Evolutionary conservation across 441 rosid species (phyloP).

Genomic region (Erodium moschatum): DNA sequence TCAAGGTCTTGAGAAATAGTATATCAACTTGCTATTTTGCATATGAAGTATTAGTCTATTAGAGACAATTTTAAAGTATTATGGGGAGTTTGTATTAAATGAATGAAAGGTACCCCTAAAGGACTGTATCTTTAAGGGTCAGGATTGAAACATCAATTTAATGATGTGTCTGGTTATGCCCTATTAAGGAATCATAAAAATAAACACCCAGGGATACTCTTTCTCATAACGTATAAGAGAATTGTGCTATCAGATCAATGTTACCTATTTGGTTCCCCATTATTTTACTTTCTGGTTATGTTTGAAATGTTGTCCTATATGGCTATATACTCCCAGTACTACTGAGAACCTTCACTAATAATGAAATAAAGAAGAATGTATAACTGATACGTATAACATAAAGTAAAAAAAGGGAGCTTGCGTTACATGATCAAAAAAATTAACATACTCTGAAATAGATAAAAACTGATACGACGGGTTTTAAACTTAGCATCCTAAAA

Average conservation of each 20-base stretch:
- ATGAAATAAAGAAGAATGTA: background rate
- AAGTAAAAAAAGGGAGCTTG: background rate
- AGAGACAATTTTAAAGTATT: no score
- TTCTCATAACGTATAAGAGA: background rate
- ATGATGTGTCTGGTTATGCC: background rate
- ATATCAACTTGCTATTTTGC: no score
- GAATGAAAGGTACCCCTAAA: background rate
- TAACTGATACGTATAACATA: background rate
- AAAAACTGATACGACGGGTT: background rate
- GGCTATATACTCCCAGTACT: background rate
- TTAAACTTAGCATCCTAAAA: conserved; percentile 5
- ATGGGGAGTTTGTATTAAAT: no score
- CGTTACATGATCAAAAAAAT: background rate
- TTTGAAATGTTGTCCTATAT: background rate
- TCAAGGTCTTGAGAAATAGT: no score
- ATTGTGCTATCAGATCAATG: background rate
- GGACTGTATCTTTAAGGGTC: background rate
- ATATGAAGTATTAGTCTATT: no score
- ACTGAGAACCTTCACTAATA: conserved; percentile 7
- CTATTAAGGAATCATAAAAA: background rate
- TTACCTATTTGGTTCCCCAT: background rate
- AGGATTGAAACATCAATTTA: background rate
- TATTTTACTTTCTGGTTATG: background rate
- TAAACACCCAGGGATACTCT: background rate
- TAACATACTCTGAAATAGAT: background rate